Conservation (phyloP, 352 stramenopile species). For the Phytophthora podocarpi region DNA sequence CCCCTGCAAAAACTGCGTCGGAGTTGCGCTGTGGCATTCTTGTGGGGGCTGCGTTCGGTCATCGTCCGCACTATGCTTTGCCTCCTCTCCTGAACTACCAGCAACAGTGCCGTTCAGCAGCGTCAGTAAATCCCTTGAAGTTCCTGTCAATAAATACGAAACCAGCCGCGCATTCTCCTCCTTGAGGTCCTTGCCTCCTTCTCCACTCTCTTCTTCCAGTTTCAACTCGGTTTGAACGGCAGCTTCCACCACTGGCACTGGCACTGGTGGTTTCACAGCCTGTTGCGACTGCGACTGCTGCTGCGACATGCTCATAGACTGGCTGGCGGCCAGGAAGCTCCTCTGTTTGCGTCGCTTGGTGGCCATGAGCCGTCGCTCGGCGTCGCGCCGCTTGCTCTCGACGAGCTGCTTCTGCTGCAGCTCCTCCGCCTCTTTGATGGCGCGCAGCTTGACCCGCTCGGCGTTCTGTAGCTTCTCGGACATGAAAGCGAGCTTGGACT, state of each 20-base stretch:
- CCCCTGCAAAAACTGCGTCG: constrained; percentile 23
- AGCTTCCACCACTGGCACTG: constrained; percentile 28
- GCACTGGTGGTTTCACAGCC: constrained; percentile 2
- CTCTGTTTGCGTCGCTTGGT: constrained; percentile 71
- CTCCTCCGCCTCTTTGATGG: constrained; percentile 58
- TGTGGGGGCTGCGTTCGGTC: constrained; percentile 22
- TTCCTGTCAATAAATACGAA: constrained; percentile 45
- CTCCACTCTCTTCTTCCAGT: neutral
- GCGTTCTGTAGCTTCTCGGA: constrained; percentile 58
- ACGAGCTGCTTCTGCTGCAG: constrained; percentile 60
- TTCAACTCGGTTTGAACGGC: constrained; percentile 47
- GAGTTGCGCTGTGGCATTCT: constrained; percentile 18
- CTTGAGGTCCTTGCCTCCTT: constrained; percentile 7
- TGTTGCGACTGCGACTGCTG: constrained; percentile 31
- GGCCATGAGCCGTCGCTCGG: constrained; percentile 66
- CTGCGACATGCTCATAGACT: constrained; percentile 38
- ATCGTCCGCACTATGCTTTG: constrained; percentile 5
- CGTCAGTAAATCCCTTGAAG: constrained; percentile 33
- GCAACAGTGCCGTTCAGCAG: constrained; percentile 33
- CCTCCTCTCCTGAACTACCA: neutral
- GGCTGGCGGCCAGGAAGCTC: constrained; percentile 54
- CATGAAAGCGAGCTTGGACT: constrained; percentile 64
- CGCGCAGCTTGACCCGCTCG: constrained; percentile 58
- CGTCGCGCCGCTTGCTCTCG: constrained; percentile 70
- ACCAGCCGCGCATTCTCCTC: constrained; percentile 50